Evolutionary conservation across 2,329 filamentous ascomycete species (phyloP).

Genomic region (Leptographium procerum): DNA sequence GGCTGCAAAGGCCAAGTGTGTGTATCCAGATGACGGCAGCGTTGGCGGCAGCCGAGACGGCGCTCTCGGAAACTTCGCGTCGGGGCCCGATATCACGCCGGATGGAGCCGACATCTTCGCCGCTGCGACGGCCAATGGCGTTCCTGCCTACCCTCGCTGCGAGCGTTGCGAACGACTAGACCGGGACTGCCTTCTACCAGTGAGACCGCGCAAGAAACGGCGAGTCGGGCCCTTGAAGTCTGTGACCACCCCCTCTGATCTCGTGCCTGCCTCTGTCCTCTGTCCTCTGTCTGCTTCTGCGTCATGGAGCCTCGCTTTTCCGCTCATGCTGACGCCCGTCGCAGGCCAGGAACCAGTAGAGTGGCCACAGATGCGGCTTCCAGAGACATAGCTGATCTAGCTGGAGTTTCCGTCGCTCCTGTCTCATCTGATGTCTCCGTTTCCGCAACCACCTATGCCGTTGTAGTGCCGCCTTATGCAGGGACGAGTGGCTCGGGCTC

Average conservation of each 20-base stretch:
- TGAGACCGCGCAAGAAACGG: conserved; percentile 13
- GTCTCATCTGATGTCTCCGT: background rate
- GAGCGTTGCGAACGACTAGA: conserved; percentile 12
- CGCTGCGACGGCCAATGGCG: conserved; percentile 1
- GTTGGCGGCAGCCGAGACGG: background rate
- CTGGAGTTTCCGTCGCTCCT: background rate
- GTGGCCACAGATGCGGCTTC: background rate
- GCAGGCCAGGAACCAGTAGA: background rate
- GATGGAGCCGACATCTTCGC: background rate
- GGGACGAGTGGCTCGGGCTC: background rate
- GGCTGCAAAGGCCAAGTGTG: conserved; percentile 15
- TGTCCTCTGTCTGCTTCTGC: background rate
- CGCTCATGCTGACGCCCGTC: background rate
- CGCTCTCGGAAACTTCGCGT: background rate
- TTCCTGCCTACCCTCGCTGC: conserved; percentile 9
- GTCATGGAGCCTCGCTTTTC: too few relatives aligned
- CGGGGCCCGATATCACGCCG: background rate
- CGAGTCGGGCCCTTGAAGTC: conserved; percentile 10
- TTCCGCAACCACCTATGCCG: background rate
- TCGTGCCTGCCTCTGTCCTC: background rate
- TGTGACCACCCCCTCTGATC: background rate
- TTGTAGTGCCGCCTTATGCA: background rate
- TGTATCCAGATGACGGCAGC: conserved; percentile 11
- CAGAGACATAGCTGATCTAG: background rate
- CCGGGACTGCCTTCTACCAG: conserved; percentile 11